Conservation (phyloP, 2,329 filamentous ascomycete species). For the Epichloe elymi region DNA sequence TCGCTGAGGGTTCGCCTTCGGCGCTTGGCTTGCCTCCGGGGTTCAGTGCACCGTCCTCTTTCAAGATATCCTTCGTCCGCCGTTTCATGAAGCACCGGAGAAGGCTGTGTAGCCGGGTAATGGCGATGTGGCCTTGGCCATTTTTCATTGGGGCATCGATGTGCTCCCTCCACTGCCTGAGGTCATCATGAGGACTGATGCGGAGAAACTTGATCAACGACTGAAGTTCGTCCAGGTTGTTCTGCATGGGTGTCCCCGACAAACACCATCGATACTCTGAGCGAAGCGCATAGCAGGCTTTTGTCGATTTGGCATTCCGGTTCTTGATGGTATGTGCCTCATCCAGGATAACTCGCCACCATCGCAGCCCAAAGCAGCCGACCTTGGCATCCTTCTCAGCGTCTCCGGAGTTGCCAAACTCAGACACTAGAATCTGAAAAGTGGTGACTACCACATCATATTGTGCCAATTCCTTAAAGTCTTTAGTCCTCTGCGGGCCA, state of each 20-base stretch:
- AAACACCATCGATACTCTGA: conserved; percentile 92
- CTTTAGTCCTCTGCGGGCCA: conserved; percentile 72
- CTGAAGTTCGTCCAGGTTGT: conserved; percentile 92
- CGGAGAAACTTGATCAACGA: conserved; percentile 85
- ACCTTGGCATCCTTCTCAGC: conserved; percentile 50
- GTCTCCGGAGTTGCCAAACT: conserved; percentile 59
- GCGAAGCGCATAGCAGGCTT: conserved; percentile 74
- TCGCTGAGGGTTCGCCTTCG: conserved; percentile 38
- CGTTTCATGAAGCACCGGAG: conserved; percentile 95
- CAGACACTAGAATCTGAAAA: conserved; percentile 88
- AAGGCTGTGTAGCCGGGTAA: conserved; percentile 71
- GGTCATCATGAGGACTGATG: conserved; percentile 80
- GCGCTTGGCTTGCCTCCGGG: conserved; percentile 52
- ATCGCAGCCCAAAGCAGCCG: conserved; percentile 82
- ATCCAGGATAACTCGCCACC: conserved; percentile 91
- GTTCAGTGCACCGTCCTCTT: conserved; percentile 68
- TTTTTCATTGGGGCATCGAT: conserved; percentile 86
- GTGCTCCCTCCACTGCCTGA: conserved; percentile 78
- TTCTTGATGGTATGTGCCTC: conserved; percentile 99
- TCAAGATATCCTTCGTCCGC: conserved; percentile 94
- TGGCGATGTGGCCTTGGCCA: conserved; percentile 77
- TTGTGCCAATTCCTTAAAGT: conserved; percentile 58
- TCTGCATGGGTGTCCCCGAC: conserved; percentile 94
- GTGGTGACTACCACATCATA: conserved; percentile 97
- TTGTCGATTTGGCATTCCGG: conserved; percentile 86